Conservation (phyloP, 306 rosid genomes). For the Cicer judaicum region DNA sequence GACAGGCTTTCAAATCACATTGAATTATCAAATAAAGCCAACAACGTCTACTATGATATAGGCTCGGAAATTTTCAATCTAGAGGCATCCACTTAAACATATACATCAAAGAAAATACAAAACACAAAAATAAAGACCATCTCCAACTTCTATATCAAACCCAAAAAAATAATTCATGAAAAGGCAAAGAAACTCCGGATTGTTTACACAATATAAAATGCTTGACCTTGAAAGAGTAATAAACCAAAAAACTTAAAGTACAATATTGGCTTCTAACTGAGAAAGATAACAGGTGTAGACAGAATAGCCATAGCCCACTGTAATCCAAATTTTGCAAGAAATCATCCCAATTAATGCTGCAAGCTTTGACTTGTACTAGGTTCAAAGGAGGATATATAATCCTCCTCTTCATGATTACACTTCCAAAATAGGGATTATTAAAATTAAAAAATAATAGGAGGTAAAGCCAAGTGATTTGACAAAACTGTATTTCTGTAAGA, state of each 20-base stretch:
- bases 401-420: background rate
- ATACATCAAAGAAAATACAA: background rate
- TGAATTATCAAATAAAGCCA: constrained; percentile 25
- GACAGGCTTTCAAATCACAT: constrained; percentile 32
- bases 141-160: background rate
- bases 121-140: background rate
- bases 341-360: constrained; percentile 22
- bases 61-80: constrained; percentile 16
- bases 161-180: background rate
- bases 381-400: constrained; percentile 5
- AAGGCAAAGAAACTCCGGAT: constrained; percentile 12
- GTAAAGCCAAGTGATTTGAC: constrained; percentile 11
- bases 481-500: constrained; percentile 32
- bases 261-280: background rate
- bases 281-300: background rate
- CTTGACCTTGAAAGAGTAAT: background rate
- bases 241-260: background rate
- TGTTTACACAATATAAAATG: constrained; percentile 19
- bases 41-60: constrained; percentile 17
- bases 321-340: constrained; percentile 5
- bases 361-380: constrained; percentile 21
- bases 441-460: constrained; percentile 17
- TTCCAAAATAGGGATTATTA: background rate
- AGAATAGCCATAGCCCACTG: constrained; percentile 23
- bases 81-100: constrained; percentile 12